Percentiles rank a stretch among this genome's conserved stretches.
These are phyloP conservation scores for Fusarium phyllophilum DNA, from an alignment of 2,329 filamentous ascomycete genomes.

Conservation along the genomic window DNA sequence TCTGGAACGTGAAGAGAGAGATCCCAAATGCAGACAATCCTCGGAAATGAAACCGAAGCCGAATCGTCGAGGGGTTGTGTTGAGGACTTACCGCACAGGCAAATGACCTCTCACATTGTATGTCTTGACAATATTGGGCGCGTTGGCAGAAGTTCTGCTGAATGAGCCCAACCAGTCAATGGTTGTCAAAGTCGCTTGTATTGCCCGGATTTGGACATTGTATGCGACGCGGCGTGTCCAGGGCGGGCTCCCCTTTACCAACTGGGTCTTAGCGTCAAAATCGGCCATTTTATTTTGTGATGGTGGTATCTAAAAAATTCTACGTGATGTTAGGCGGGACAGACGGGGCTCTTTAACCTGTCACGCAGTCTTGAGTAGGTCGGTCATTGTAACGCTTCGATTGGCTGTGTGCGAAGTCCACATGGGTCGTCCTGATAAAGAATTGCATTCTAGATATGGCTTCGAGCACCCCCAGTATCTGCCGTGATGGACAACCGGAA, in stretches of 20 bases:
- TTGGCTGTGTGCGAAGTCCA: background rate
- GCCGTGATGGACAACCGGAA: background rate
- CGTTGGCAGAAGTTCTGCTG: background rate
- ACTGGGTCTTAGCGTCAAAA: background rate
- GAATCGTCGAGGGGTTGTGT: background rate
- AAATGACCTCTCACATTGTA: background rate
- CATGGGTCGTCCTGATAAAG: background rate
- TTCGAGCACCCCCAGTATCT: background rate
- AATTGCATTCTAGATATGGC: background rate
- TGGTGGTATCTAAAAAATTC: background rate
- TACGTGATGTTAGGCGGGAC: background rate
- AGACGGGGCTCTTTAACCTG: background rate
- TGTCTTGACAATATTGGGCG: background rate
- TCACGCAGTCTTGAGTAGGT: background rate
- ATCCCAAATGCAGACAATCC: background rate
- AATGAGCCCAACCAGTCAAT: background rate
- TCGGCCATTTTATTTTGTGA: background rate
- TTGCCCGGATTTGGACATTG: background rate
- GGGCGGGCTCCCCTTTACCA: background rate
- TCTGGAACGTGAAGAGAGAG: background rate
- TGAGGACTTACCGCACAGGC: background rate
- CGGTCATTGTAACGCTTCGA: background rate
- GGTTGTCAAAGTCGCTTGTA: background rate
- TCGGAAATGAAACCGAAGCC: too few relatives aligned
- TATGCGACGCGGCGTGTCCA: background rate